Evolutionary conservation across 257 asterid species (phyloP), one percentile per base, ranked within the genome.

Genomic region (Verbena officinalis): DNA sequence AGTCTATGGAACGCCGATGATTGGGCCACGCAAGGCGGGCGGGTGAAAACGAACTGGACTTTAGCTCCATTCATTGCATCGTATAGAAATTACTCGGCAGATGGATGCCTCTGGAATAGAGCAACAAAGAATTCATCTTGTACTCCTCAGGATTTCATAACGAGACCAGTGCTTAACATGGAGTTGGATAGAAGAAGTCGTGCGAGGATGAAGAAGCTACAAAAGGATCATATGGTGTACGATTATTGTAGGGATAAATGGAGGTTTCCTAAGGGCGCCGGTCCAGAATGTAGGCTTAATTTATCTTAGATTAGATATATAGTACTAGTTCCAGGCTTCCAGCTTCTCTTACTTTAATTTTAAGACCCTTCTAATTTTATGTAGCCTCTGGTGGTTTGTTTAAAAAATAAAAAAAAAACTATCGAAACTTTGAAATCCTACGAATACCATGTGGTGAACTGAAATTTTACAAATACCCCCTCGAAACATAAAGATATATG

Each of bases 1-100:
- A 87, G 96, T 59, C 31, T 90, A 8, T 90, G 97, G 96, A 79
- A 90, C 10, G 96, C 95, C 0, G 96, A 89, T 11, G 90, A 75
- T 0, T 88, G 96, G 95, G 95, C 96, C 10, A 84, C 96, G 2
- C 96, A 88, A 17, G 81, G 77, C n/a, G 97, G 97, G 3, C 76
- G 54, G 4, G 82, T 90, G 2, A 87, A 83, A 72, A 90, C 95
- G 0, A 74, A 87, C 17, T 90, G 97, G 97, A 72, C 76, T 0
- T 49, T 87, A 27, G 96, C 96, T 11, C 97, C 97, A 0, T 90
- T 90, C 61, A 59, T 71, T 0, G 96, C 97, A 22, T 67, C 89
- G 0, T 90, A 90, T 71, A 51, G 79, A 62, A 87, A 85, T 24
- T 90, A 74, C 72, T 71, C 77, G 0, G 53, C 74, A 0, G 73